These are phyloP conservation scores for Nigrograna mackinnonii DNA, from an alignment of 2,329 filamentous ascomycete genomes.

Conservation along the genomic window DNA sequence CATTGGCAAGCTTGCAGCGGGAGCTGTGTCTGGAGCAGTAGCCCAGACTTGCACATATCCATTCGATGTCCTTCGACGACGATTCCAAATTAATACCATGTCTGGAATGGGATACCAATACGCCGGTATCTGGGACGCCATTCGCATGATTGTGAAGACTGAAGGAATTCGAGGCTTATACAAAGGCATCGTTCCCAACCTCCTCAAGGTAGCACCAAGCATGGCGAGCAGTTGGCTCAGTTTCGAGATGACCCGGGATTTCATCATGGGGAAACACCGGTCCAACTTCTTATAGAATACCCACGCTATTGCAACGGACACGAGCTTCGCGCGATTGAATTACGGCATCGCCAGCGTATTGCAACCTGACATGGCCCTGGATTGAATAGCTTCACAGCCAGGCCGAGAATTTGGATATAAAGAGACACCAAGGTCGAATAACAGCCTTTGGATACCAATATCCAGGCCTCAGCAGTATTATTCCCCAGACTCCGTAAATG, in stretches of 20 bases:
- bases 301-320: no score
- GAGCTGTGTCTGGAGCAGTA: slow-evolving; percentile 92
- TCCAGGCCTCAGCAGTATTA: no score
- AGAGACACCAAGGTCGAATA: no score
- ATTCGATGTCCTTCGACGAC: slow-evolving; percentile 89
- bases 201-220: slow-evolving; percentile 95
- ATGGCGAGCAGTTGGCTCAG: slow-evolving; percentile 99
- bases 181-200: slow-evolving; percentile 93
- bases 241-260: slow-evolving; percentile 91
- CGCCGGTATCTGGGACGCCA: slow-evolving; percentile 80
- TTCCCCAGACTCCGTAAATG: no score
- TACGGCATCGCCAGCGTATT: no score
- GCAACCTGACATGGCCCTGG: no score
- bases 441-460: no score
- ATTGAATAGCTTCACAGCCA: no score
- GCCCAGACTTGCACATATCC: slow-evolving; percentile 98
- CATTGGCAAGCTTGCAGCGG: slow-evolving; percentile 80
- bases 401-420: no score
- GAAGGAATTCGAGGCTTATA: slow-evolving; percentile 88
- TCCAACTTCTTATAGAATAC: slow-evolving; percentile 34
- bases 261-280: slow-evolving; percentile 61
- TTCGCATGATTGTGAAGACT: slow-evolving; percentile 77
- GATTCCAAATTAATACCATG: slow-evolving; percentile 99
- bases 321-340: no score
- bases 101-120: slow-evolving; percentile 97